Base-by-base conservation (phyloP, 2,329 filamentous ascomycete species). In the Sporothrix curviconia region DNA sequence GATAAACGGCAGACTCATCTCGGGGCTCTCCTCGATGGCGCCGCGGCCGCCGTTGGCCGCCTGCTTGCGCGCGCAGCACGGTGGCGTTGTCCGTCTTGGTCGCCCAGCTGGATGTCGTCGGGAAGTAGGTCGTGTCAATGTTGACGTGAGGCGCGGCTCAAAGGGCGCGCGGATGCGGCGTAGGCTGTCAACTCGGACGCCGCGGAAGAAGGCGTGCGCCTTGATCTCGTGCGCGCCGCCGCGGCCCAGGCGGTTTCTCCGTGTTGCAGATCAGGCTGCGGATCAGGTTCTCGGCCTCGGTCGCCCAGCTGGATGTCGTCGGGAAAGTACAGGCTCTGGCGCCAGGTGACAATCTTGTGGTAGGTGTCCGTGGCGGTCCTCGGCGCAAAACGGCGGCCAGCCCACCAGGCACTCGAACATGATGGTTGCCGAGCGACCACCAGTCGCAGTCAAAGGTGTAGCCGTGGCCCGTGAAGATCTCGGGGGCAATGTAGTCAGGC, bases 391-490 rank as follows among this genome's bases (percentile, higher is more conserved):
- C 30, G 94, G 94, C 56, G 94, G 94, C 94, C 94, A 99, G 66
- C 94, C 94, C 61, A 99, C 91, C 64, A 99, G 80, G 72, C 94
- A 99, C 74, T 99, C 94, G 67, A 97, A 99, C 94, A 99, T 97
- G 75, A 99, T 99, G 44, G 94, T n/a, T 96, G 55, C 94, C 94
- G 51, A 99, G 82, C 22, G 90, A 95, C 94, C 94, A 99, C 94
- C 94, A 99, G 78, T 99, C 94, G 71, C 94, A 99, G 70, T 95
- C 87, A 68, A 92, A 96, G 59, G 90, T 90, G 76, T 99, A 99
- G 50, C 94, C 94, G 67, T 95, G 89, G 17, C 92, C 92, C 47
- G 90, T 95, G 73, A 99, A 97, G 66, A 99, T 97, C 71, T 99
- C 94, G 3, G 94, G 94, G 1, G 94, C 94, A 69, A 99, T 99